Evolutionary conservation across 805 yeast species (phyloP), one percentile per base, ranked within the genome.

Genomic region (Yamadazyma paraphyllophila): DNA sequence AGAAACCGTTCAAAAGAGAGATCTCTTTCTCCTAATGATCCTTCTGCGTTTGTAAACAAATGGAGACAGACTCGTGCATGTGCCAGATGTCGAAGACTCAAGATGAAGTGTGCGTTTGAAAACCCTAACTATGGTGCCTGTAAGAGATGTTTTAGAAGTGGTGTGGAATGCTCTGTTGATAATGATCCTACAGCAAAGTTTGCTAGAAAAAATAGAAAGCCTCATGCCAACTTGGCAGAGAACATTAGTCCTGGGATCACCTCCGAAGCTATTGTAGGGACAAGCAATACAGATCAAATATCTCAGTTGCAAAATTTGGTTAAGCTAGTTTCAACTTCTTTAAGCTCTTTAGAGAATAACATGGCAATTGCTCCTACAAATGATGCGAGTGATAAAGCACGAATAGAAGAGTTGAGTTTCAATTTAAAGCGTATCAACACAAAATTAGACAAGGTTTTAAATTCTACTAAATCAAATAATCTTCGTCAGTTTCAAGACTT

Each of bases 71-170:
- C 67, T 26, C 61, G 78, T 41, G 81, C 82, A 1, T 78, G 83
- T 61, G 82, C 82, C 3, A 59, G 83, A 47, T 78, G 83, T 50
- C 78, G 76, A 47, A 55, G 82, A 25, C 61, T 77, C 15, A 78
- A 77, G 53, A 74, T 75, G 74, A 66, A 76, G 52, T 78, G 83
- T 58, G 69, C 71, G 2, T 78, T 69, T 54, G 75, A 74, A 27
- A 74, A 74, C 49, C 81, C 80, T 1, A 50, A 58, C 13, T 67
- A 60, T 50, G 59, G 58, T 27, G 56, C 76, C 13, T 78, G 83
- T 57, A 65, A 66, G 32, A 52, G 81, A 43, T 78, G 82, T 54
- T 67, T 60, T 46, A 60, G 67, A 20, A 65, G 74, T 4, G 70
- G 69, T 2, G 66, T 77, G 16, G 61, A 60, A 43, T 78, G 82